Percentiles rank a stretch among this genome's conserved stretches.
Conservation (phyloP, 2,329 filamentous ascomycete species). For the Sporothrix variecibatus region DNA sequence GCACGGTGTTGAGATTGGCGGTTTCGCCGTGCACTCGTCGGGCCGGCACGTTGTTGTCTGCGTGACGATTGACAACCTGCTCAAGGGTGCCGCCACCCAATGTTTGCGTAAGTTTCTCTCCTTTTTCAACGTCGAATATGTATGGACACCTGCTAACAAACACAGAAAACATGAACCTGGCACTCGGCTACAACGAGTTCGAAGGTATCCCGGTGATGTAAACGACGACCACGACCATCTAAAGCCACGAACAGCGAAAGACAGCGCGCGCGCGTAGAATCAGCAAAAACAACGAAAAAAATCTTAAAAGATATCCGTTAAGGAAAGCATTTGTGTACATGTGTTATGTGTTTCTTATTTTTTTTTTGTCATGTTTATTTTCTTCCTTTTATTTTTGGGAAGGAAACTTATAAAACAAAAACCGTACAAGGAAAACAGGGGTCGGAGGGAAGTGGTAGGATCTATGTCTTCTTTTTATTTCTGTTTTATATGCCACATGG, state of each 20-base stretch:
- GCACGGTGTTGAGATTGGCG: conserved; percentile 91
- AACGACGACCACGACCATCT: conserved; percentile 6
- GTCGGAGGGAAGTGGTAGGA: conserved; percentile 4
- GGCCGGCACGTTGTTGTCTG: conserved; percentile 94
- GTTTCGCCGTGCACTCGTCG: conserved; percentile 86
- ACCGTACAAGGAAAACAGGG: conserved; percentile 1
- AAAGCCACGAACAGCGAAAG: conserved; percentile 19
- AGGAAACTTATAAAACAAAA: background rate
- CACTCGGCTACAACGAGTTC: conserved; percentile 85
- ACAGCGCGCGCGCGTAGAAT: background rate
- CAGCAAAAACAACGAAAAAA: background rate
- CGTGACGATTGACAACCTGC: conserved; percentile 88
- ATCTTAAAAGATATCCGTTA: background rate
- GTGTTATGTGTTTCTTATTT: background rate
- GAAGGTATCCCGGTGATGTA: conserved; percentile 73
- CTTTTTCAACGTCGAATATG: background rate
- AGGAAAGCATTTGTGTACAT: background rate
- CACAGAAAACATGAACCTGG: conserved; percentile 90
- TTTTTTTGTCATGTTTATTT: background rate
- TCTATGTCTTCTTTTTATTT: background rate
- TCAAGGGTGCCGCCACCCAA: conserved; percentile 91
- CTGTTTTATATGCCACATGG: background rate
- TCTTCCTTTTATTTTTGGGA: background rate
- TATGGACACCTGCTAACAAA: conserved; percentile 13
- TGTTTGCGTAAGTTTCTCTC: conserved; percentile 75